Conservation (phyloP, 1,284 basidiomycete genomes). For the Volvariella volvacea region DNA sequence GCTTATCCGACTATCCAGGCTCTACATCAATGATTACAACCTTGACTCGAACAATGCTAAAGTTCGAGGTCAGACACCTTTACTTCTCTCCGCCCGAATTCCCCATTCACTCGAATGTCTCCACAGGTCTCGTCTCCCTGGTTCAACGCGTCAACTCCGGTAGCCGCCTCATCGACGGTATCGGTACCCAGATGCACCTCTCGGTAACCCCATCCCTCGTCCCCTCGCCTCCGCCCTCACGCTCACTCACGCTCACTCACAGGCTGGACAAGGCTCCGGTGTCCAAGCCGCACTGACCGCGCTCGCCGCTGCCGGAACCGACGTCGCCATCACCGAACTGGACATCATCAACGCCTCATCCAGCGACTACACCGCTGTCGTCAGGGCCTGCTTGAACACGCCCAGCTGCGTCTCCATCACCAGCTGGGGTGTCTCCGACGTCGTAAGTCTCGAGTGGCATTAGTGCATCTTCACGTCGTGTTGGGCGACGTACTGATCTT, state of each 20-base stretch:
- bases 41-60: constrained; percentile 23
- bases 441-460: constrained; percentile 19
- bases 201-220: constrained; percentile 7
- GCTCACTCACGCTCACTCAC: too few species aligned
- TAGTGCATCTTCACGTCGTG: too few species aligned
- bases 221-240: neutral
- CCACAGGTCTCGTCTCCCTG: constrained; percentile 12
- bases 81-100: neutral
- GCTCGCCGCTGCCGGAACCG: constrained; percentile 29
- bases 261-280: constrained; percentile 26
- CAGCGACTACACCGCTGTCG: constrained; percentile 33
- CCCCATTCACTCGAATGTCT: neutral
- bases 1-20: too few species aligned
- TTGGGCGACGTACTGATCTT: constrained; percentile 16
- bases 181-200: constrained; percentile 22
- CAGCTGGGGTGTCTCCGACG: constrained; percentile 34
- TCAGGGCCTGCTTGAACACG: constrained; percentile 34
- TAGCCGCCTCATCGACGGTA: constrained; percentile 19
- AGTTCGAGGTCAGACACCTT: constrained; percentile 17
- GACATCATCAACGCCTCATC: constrained; percentile 20
- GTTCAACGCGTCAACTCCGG: constrained; percentile 16
- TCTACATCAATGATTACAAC: constrained; percentile 24
- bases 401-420: constrained; percentile 35
- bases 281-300: constrained; percentile 22
- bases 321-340: constrained; percentile 35